Percentiles rank a stretch among this genome's conserved stretches.
These are phyloP conservation scores for Hordeum pubiflorum DNA, from an alignment of 202 grass and related monocot species.

Conservation along the genomic window DNA sequence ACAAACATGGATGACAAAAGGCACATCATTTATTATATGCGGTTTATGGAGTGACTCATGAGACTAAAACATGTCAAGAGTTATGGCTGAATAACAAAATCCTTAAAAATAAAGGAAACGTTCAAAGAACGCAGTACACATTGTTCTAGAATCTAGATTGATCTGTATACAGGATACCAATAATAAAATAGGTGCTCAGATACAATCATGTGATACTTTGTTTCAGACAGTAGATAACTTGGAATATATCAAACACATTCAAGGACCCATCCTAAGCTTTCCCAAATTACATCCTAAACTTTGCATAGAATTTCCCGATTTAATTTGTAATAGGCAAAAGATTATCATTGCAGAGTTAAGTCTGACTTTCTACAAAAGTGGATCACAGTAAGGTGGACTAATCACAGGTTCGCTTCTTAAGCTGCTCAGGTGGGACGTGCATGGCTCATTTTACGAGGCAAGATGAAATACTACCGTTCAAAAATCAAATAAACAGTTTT, in stretches of 20 bases:
- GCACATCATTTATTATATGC: neutral
- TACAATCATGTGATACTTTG: neutral
- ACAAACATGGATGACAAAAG: neutral
- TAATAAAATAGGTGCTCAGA: neutral
- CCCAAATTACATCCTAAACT: neutral
- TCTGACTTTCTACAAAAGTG: neutral
- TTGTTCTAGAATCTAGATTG: neutral
- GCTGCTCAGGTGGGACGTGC: neutral
- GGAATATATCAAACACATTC: neutral
- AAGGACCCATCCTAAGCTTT: neutral
- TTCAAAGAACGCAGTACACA: neutral
- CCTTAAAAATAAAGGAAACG: neutral
- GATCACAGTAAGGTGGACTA: neutral
- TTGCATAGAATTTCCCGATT: conserved; percentile 9
- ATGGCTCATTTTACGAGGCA: neutral
- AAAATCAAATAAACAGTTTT: neutral
- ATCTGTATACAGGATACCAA: conserved; percentile 1
- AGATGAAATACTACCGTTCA: neutral
- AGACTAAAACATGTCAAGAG: neutral
- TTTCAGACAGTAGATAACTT: neutral
- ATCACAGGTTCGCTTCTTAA: neutral
- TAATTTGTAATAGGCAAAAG: neutral
- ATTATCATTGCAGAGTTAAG: neutral
- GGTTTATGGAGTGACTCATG: neutral
- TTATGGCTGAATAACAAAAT: conserved; percentile 1